Conservation (phyloP, 106 monocot genomes). For the Allium cepa region DNA sequence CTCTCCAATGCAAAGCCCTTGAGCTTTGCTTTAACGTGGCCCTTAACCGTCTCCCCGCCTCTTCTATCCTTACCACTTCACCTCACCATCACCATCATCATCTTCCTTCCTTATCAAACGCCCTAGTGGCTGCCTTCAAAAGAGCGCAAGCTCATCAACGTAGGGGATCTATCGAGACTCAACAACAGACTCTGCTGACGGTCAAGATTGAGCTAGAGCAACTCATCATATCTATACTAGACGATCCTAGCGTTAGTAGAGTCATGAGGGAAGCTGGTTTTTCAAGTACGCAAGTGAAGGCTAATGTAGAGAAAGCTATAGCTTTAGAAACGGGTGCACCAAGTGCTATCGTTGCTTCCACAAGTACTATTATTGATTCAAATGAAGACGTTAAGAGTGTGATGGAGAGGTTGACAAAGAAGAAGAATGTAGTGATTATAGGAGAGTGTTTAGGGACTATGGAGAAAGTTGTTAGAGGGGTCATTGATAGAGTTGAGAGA, state of each 20-base stretch:
- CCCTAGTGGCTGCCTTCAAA: constrained; percentile 97
- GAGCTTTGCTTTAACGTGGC: constrained; percentile 92
- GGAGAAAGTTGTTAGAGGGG: constrained; percentile 50
- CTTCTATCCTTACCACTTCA: constrained; percentile 3
- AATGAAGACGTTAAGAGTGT: constrained; percentile 55
- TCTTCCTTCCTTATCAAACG: constrained; percentile 60
- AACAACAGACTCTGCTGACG: constrained; percentile 78
- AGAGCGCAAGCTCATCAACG: constrained; percentile 94
- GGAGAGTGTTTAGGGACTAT: constrained; percentile 58
- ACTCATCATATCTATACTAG: constrained; percentile 79
- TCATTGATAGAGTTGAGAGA: constrained; percentile 63
- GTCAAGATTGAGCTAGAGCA: constrained; percentile 98
- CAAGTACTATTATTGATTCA: constrained; percentile 4
- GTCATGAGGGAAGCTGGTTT: constrained; percentile 98
- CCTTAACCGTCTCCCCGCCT: constrained; percentile 51
- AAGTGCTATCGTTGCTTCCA: constrained; percentile 13
- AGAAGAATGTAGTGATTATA: constrained; percentile 61
- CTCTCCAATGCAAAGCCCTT: constrained; percentile 78
- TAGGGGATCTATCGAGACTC: constrained; percentile 74
- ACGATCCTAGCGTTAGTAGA: constrained; percentile 90
- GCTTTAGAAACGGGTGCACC: constrained; percentile 18
- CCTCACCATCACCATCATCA: constrained; percentile 9
- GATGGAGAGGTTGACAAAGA: constrained; percentile 40
- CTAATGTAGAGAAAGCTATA: constrained; percentile 66
- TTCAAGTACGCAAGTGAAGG: constrained; percentile 93